A percentile compares a stretch with the other conserved stretches of the same genome.
Evolutionary conservation across 495 filamentous ascomycete genomes (phyloP).

Genomic region (Penicillium parvum): DNA sequence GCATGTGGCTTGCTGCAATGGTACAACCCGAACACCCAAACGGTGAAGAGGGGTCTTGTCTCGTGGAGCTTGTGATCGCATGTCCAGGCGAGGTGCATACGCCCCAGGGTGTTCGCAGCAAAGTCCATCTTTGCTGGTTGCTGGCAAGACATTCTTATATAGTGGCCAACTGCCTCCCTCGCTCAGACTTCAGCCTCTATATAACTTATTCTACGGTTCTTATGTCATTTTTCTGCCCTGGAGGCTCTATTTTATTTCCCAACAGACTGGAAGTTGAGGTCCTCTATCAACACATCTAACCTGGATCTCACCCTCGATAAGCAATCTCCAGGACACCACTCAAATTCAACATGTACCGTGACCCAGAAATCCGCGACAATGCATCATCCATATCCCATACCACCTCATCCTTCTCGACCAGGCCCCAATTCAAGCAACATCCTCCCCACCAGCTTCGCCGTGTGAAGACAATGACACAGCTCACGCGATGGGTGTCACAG

Average conservation of each 20-base stretch:
- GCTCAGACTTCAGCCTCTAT: no score
- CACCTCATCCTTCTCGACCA: slow-evolving; percentile 11
- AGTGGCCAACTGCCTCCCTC: no score
- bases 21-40: slow-evolving; percentile 7
- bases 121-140: background rate
- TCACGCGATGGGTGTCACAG: slow-evolving; percentile 20
- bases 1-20: slow-evolving; percentile 23
- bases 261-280: no score
- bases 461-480: slow-evolving; percentile 10
- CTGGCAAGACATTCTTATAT: no score
- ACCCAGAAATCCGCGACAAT: slow-evolving; percentile 5
- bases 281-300: no score
- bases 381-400: slow-evolving; percentile 9
- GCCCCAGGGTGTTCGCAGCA: background rate
- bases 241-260: no score
- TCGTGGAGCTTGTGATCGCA: slow-evolving; percentile 7
- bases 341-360: no score
- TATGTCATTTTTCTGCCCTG: no score
- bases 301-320: no score
- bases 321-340: no score
- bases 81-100: background rate
- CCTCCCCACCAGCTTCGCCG: slow-evolving; percentile 7
- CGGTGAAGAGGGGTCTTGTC: slow-evolving; percentile 3
- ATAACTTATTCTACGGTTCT: background rate
- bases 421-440: slow-evolving; percentile 3